These are phyloP conservation scores for Schoenoplectus triqueter DNA, from an alignment of 202 grass and related monocot genomes.

Conservation along the genomic window DNA sequence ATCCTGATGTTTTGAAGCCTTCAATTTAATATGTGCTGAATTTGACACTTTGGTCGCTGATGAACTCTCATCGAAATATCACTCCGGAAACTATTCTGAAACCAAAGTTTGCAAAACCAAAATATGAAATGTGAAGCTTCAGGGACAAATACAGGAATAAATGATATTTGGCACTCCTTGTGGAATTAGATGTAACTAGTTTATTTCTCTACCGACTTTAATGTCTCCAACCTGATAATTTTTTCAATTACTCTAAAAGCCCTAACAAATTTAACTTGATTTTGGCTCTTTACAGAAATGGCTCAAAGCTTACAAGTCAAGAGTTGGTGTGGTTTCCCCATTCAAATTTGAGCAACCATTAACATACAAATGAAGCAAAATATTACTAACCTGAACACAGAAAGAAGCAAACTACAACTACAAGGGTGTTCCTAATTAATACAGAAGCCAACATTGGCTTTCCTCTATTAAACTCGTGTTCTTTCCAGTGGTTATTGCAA, in stretches of 20 bases:
- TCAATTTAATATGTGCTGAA: neutral
- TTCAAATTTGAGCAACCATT: slow-evolving; percentile 26
- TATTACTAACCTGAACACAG: slow-evolving; percentile 21
- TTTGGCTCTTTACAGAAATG: slow-evolving; percentile 30
- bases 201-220: neutral
- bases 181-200: neutral
- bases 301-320: slow-evolving; percentile 12
- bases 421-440: neutral
- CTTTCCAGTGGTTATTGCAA: neutral
- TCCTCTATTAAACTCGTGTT: slow-evolving; percentile 11
- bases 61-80: neutral
- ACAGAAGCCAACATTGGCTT: neutral
- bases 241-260: neutral
- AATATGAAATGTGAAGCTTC: neutral
- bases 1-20: neutral
- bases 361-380: slow-evolving; percentile 16
- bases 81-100: neutral
- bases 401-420: neutral
- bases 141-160: neutral
- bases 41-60: neutral
- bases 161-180: neutral
- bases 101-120: neutral
- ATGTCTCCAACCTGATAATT: neutral
- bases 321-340: slow-evolving; percentile 7
- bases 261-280: neutral